Evolutionary conservation across 352 stramenopile species (phyloP), one percentile per base, ranked within the genome.

Genomic region (Pythium apleroticum): DNA sequence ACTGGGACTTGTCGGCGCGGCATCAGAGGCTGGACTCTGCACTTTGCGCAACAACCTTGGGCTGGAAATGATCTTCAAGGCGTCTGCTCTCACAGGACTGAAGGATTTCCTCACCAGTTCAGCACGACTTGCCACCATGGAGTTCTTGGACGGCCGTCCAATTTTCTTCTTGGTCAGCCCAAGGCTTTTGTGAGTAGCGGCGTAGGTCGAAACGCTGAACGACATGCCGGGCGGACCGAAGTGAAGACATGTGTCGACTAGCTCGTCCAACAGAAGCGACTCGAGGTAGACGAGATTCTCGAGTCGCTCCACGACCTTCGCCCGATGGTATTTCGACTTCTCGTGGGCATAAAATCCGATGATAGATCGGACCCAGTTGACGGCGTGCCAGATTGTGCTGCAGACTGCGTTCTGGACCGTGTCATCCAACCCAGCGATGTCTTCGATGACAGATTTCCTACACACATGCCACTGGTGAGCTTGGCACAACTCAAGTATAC

Each of bases 361-460:
- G 20, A 90, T 71, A 22, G 77, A 68, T 46, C 81, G 78, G n/a
- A 84, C 75, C 81, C 81, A 90, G 27, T 88, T 88, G 43, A 88
- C 66, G 7, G 77, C 63, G 52, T 87, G 69, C 81, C 81, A 90
- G 11, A 90, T 57, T 10, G 68, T 71, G 8, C 57, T 62, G 54
- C 78, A 88, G 6, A 90, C 56, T 1, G 65, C 72, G 55, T 81
- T 74, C 33, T 88, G 80, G 12, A 56, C 66, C 9, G 48, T 41
- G 3, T 64, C 49, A 48, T 82, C 72, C 15, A 87, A 56, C 3
- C 60, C 73, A 1, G 64, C 71, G 19, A 88, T 48, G 27, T 89
- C 78, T 50, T 82, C 56, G 4, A 88, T 35, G 12, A 83, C 68
- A 0, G 74, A 77, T 53, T 68, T 62, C 48, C 79, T 88, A 63